These are phyloP conservation scores for Fusarium euwallaceae DNA, from an alignment of 2,329 filamentous ascomycete genomes.

Conservation along the genomic window DNA sequence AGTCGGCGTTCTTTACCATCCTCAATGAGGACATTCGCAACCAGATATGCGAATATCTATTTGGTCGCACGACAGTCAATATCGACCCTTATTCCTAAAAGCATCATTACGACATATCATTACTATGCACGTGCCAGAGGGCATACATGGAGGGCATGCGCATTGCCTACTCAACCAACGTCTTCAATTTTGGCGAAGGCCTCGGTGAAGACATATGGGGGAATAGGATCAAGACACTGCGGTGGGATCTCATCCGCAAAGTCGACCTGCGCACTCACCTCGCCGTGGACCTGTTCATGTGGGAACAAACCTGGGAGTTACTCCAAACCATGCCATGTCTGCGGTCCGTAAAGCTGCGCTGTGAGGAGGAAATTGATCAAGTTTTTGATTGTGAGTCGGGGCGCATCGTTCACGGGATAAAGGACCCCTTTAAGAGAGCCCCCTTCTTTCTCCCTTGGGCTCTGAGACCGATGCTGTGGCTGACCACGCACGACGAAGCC, in stretches of 20 bases:
- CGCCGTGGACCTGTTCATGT: background rate
- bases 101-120: background rate
- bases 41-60: background rate
- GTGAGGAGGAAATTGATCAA: background rate
- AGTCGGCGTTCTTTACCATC: background rate
- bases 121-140: constrained; percentile 3
- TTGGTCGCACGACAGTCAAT: background rate
- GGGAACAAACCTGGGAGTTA: background rate
- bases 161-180: background rate
- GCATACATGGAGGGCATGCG: background rate
- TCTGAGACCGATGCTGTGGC: background rate
- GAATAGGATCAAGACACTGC: background rate
- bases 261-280: background rate
- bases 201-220: background rate
- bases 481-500: background rate
- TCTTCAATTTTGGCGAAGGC: background rate
- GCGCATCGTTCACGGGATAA: background rate
- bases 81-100: background rate
- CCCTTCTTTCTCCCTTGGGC: background rate
- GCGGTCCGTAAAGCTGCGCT: background rate
- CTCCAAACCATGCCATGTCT: background rate
- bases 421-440: background rate
- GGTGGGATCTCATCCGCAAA: background rate
- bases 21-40: background rate
- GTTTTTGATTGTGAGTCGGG: background rate